Base-by-base conservation (phyloP, 169 alveolate species). In the Amoebophrya sp. region DNA sequence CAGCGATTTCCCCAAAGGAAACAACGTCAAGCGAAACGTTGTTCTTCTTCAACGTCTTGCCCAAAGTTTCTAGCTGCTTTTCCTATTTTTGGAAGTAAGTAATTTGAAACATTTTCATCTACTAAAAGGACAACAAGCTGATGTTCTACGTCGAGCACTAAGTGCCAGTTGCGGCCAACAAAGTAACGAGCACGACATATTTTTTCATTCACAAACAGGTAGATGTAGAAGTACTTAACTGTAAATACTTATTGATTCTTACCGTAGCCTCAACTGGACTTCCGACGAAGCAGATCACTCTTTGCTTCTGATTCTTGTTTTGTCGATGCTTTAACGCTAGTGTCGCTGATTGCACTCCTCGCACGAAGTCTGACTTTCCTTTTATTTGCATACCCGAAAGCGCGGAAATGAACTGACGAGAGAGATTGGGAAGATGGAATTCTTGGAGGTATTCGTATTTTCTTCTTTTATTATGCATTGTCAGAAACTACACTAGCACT, bases 291-390 rank as follows among this genome's bases (percentile, higher is more conserved):
- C 97, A 96, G 36, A 98, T 95, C 55, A 99, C 98, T 93, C 99
- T 96, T 95, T 98, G 98, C 89, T 95, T 96, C 95, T 97, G 97
- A 38, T 96, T 95, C 93, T 98, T 99, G 94, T 99, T 98, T 55
- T 96, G 95, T 92, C 99, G 95, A 95, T 98, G 99, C 95, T 99
- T 99, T 90, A 99, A 95, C 2, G 99, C 99, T 89, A 99, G 18
- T 6, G 65, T 47, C 65, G 65, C 65, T 6, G 65, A 12, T 47
- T 47, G 65, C 18, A 47, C 18, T 47, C 29, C 65, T 47, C 18
- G 6, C 18, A 47, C 65, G 29, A 47, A 47, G 18, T 47, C 65
- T 18, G 65, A 6, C 65, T 47, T 47, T 18, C 65, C 65, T 18
- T 47, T 47, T 6, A 47, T 47, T 18, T 47, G 65, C 65, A 47